Base-by-base conservation (phyloP, 192 early-diverging fungal genomes). In the Podila minutissima region DNA sequence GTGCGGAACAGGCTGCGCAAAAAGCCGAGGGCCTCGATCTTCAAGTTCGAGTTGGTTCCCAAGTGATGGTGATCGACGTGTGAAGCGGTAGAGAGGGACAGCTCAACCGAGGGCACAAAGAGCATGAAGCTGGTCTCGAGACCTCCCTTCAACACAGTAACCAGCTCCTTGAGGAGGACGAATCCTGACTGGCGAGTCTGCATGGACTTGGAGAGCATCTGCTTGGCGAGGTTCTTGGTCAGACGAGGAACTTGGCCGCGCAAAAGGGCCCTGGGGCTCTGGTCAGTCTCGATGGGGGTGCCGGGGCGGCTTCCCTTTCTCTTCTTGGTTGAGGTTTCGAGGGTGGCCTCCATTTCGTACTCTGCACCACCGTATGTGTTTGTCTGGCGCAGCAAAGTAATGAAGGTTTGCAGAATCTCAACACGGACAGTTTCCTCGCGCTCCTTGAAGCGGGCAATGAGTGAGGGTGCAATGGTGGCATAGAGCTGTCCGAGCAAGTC, bases 341-440 rank as follows among this genome's bases (percentile, higher is more conserved):
- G 72, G n/a, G 59, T 59, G 19, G 59, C 69, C 59, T 83, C 83
- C 19, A 69, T 59, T 15, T 72, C 71, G 46, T 87, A 83, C 50
- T 72, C 66, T 66, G 83, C 83, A 4, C 79, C 82, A 10, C 83
- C 82, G 48, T 84, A 89, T 13, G 87, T 78, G 61, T 75, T 83
- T 17, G 89, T 91, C 65, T 91, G 89, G 13, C 84, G 77, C 24
- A 96, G 74, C 24, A 97, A 83, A 0, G 86, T 82, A 28, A 89
- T 89, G 58, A 95, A 92, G 9, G 95, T 93, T 33, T 83, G 83
- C 10, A 97, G 69, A 31, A 96, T 84, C 77, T 97, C 96, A 20
- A 92, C 72, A 26, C 93, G 88, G 4, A 97, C 96, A 76, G 87
- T 91, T 64, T 97, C 96, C 81, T 96, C 94, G 17, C 95, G 84